Percentiles rank a stretch among this genome's conserved stretches.
Conservation (phyloP, 2,329 filamentous ascomycete species). For the Tolypocladium pustulatum region DNA sequence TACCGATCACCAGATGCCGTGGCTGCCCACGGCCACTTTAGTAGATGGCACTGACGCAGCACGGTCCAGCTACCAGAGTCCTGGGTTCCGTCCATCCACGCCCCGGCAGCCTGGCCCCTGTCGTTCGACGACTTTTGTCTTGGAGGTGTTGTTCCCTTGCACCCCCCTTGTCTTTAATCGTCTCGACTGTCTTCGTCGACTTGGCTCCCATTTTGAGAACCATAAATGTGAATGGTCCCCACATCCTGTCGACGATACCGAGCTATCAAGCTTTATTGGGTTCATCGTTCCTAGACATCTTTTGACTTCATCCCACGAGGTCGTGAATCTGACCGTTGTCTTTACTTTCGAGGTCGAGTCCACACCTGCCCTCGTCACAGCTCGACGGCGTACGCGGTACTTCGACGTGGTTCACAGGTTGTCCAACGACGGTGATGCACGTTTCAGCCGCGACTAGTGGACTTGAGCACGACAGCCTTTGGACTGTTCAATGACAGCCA, state of each 20-base stretch:
- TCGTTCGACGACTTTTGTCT: constrained; percentile 4
- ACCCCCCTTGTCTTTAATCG: constrained; percentile 1
- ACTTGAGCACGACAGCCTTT: neutral
- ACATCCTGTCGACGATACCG: constrained; percentile 4
- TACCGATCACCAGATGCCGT: constrained; percentile 15
- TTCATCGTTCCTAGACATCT: neutral
- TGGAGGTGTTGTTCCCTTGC: constrained; percentile 1
- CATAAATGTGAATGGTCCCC: constrained; percentile 23
- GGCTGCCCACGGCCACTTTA: constrained; percentile 6
- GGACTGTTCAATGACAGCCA: neutral
- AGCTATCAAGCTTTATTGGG: neutral
- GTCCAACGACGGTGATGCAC: neutral
- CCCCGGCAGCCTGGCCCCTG: constrained; percentile 4
- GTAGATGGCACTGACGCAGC: constrained; percentile 6
- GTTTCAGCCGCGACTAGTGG: neutral
- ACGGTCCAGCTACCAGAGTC: constrained; percentile 8
- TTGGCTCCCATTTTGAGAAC: constrained; percentile 12
- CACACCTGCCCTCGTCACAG: neutral
- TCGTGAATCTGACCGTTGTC: neutral
- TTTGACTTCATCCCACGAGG: neutral
- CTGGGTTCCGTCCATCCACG: constrained; percentile 9
- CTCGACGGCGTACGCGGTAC: neutral
- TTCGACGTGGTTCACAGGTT: neutral
- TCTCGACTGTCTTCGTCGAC: neutral
- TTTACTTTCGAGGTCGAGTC: neutral